Base-by-base conservation (phyloP, 768 basidiomycete species). In the Tylopilus vinaceipallidus region DNA sequence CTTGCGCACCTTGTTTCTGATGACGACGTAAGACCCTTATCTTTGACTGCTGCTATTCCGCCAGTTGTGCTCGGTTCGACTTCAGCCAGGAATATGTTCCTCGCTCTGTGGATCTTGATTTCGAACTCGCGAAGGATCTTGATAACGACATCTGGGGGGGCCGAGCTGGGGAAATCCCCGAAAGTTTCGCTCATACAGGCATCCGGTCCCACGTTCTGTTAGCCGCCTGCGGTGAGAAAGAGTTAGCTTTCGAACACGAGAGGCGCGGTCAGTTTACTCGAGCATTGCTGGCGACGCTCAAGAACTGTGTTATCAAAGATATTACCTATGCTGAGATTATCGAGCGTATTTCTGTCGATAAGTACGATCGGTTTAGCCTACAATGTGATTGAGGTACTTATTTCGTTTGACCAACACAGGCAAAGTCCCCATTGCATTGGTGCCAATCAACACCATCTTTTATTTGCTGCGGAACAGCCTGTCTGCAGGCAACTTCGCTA, bases 41-140 rank as follows among this genome's bases (percentile, higher is more conserved):
- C 38, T 61, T 78, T 6, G 77, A 77, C 45, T 77, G 77, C 40
- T 78, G 77, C 53, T 63, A 69, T 54, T 73, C 77, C 5, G 73
- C 63, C 1, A 71, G 73, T 1, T 61, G 71, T 10, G 68, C 62
- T 11, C 24, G 11, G 17, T 26, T 26, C 36, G 39, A 35, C 29
- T 32, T 32, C 16, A 5, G 20, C n/a, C 9, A 51, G n/a, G 45
- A 19, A 37, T 53, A 46, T 20, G n/a, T 33, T 1, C 33, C 50
- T 45, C 61, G 61, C 2, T 22, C 29, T 1, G 45, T 55, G 9
- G 2, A 41, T 13, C 35, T 63, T 7, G 14, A 48, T 14, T 12
- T n/a, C 13, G 5, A 6, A 16, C 29, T 63, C 20, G 46, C 46
- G 0, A 32, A 49, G 9, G 41, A 57, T 11, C 58, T 65, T 6